Percentiles rank a stretch among this genome's conserved stretches.
Conservation (phyloP, 192 early-diverging fungal species). For the Obelidium mucronatum region DNA sequence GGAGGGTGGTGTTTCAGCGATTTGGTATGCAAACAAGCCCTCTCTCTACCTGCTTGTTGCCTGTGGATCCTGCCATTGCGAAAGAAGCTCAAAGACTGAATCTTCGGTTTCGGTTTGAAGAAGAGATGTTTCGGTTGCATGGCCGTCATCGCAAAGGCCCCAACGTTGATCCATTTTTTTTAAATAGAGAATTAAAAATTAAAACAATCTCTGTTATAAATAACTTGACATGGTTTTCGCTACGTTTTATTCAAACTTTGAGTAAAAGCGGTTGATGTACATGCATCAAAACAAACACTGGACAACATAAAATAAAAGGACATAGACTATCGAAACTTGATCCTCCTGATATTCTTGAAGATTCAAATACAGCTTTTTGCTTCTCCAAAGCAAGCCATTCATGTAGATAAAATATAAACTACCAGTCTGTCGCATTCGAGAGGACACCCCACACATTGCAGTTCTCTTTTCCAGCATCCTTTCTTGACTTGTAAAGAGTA, state of each 20-base stretch:
- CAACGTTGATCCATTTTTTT: slow-evolving; percentile 16
- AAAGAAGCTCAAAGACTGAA: slow-evolving; percentile 30
- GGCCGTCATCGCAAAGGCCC: slow-evolving; percentile 58
- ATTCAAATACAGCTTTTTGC: slow-evolving; percentile 20
- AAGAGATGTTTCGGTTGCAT: slow-evolving; percentile 66
- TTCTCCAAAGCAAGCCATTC: slow-evolving; percentile 34
- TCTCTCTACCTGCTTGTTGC: not conserved
- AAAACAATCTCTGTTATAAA: too few species aligned
- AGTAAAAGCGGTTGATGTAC: slow-evolving; percentile 30
- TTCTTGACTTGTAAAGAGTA: slow-evolving; percentile 43
- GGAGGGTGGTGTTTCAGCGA: not conserved
- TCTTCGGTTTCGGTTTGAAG: slow-evolving; percentile 60
- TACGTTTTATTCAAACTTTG: too few species aligned
- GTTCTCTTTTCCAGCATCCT: slow-evolving; percentile 44
- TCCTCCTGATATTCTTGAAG: slow-evolving; percentile 36
- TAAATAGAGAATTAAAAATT: too few species aligned
- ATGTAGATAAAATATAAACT: slow-evolving; percentile 40
- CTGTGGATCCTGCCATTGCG: slow-evolving; percentile 24
- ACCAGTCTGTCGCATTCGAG: slow-evolving; percentile 40
- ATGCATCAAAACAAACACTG: slow-evolving; percentile 40
- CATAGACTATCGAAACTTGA: slow-evolving; percentile 25
- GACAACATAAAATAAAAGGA: slow-evolving; percentile 35
- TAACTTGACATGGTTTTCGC: too few species aligned
- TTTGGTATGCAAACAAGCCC: not conserved
- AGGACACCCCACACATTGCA: slow-evolving; percentile 41